Conservation (phyloP, 148 eudicot species). For the Silene latifolia region DNA sequence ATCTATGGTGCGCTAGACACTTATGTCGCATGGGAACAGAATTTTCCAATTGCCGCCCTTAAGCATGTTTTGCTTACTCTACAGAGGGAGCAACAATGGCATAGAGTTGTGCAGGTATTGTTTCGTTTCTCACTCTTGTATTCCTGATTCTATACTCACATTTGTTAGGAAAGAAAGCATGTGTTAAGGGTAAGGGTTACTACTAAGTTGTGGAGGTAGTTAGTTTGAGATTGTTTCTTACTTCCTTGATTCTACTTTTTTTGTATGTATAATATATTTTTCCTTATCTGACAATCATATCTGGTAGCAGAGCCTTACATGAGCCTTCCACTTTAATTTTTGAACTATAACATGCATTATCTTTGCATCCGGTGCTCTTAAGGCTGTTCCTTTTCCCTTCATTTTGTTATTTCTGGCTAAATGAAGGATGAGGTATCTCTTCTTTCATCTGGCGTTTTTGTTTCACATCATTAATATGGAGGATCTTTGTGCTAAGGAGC, state of each 20-base stretch:
- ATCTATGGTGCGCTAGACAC: slow-evolving; percentile 79
- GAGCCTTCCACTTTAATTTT: background rate
- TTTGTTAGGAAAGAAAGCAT: background rate
- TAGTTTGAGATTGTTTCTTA: background rate
- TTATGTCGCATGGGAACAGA: slow-evolving; percentile 88
- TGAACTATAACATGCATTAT: background rate
- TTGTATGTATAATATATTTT: too few species aligned
- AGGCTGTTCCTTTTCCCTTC: background rate
- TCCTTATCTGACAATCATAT: background rate
- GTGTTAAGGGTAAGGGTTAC: background rate
- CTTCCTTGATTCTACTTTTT: background rate
- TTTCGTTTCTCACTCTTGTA: background rate
- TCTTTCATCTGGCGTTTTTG: background rate
- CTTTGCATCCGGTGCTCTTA: background rate
- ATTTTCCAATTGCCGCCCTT: slow-evolving; percentile 72
- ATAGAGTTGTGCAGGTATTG: slow-evolving; percentile 59
- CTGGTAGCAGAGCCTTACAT: background rate
- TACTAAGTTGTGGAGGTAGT: background rate
- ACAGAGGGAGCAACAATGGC: slow-evolving; percentile 91
- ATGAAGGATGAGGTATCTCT: background rate
- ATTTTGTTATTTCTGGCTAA: background rate
- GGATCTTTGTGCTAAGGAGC: background rate
- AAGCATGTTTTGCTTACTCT: slow-evolving; percentile 63
- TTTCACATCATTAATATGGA: background rate
- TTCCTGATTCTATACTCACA: background rate